These are phyloP conservation scores for Mycena capillaripes DNA, from an alignment of 768 basidiomycete species.

Conservation along the genomic window DNA sequence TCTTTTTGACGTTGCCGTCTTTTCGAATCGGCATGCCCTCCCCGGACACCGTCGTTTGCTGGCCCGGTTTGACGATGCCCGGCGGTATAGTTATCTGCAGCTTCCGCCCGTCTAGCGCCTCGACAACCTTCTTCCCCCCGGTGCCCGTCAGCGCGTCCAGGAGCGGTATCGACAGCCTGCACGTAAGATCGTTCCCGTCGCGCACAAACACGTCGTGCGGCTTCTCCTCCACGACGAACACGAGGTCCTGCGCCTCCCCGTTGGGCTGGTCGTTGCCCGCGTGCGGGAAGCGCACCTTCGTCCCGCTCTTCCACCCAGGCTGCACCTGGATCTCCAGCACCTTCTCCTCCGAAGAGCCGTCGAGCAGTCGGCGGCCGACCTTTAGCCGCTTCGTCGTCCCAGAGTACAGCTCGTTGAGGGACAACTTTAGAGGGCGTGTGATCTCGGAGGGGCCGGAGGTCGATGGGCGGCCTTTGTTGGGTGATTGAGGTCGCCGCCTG, in stretches of 20 bases:
- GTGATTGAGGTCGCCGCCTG: conserved; percentile 38
- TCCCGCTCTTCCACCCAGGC: conserved; percentile 97
- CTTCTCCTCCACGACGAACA: conserved; percentile 98
- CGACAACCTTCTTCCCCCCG: conserved; percentile 66
- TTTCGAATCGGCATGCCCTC: conserved; percentile 96
- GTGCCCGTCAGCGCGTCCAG: conserved; percentile 86
- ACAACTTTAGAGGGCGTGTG: conserved; percentile 85
- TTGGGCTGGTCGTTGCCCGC: conserved; percentile 83
- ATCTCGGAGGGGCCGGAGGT: conserved; percentile 68
- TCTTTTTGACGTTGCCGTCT: conserved; percentile 74
- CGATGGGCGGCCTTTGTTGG: conserved; percentile 36
- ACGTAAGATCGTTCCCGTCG: conserved; percentile 85
- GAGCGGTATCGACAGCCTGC: conserved; percentile 74
- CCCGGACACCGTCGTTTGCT: conserved; percentile 75
- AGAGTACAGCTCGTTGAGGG: conserved; percentile 87
- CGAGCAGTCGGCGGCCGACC: conserved; percentile 80
- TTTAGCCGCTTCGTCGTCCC: conserved; percentile 92
- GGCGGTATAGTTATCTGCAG: conserved; percentile 76
- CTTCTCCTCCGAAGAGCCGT: conserved; percentile 87
- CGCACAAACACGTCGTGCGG: conserved; percentile 83
- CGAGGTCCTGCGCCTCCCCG: conserved; percentile 89
- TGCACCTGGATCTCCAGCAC: conserved; percentile 84
- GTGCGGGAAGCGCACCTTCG: conserved; percentile 91
- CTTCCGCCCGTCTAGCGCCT: conserved; percentile 85
- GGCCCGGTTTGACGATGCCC: conserved; percentile 82